These are phyloP conservation scores for Globisporangium solare DNA, from an alignment of 352 stramenopile genomes.

Conservation along the genomic window DNA sequence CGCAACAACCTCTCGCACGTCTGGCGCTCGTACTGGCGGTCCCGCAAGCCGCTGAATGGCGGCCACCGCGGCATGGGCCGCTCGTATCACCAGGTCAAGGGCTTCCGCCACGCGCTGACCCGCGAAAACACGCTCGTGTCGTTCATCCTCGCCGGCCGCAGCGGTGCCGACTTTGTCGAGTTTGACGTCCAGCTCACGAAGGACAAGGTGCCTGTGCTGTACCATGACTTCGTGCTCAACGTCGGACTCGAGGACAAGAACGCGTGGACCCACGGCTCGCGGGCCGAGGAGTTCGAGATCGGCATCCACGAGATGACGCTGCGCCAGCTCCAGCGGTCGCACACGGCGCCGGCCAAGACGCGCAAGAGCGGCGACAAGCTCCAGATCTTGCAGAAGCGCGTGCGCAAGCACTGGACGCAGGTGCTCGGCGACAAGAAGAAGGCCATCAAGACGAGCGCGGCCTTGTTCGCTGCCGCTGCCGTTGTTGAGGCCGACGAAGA, in stretches of 20 bases:
- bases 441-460: constrained; percentile 2
- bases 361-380: constrained; percentile 22
- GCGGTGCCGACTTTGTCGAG: constrained; percentile 75
- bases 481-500: constrained; percentile 24
- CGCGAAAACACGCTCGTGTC: constrained; percentile 77
- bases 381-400: constrained; percentile 31
- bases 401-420: constrained; percentile 69
- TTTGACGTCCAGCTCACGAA: constrained; percentile 85
- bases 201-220: constrained; percentile 66
- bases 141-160: constrained; percentile 61
- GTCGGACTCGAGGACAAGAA: constrained; percentile 57
- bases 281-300: constrained; percentile 54
- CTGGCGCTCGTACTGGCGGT: constrained; percentile 67
- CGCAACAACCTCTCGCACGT: constrained; percentile 51
- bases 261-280: constrained; percentile 36
- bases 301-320: constrained; percentile 67
- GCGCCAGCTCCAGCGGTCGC: constrained; percentile 48
- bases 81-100: constrained; percentile 64
- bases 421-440: constrained; percentile 27
- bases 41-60: constrained; percentile 47
- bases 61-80: constrained; percentile 77
- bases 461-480: neutral
- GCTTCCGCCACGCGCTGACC: constrained; percentile 49
- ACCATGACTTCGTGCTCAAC: constrained; percentile 75
- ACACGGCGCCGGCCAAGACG: constrained; percentile 32